Evolutionary conservation across 2,329 filamentous ascomycete species (phyloP).

Genomic region (Setomelanomma holmii): DNA sequence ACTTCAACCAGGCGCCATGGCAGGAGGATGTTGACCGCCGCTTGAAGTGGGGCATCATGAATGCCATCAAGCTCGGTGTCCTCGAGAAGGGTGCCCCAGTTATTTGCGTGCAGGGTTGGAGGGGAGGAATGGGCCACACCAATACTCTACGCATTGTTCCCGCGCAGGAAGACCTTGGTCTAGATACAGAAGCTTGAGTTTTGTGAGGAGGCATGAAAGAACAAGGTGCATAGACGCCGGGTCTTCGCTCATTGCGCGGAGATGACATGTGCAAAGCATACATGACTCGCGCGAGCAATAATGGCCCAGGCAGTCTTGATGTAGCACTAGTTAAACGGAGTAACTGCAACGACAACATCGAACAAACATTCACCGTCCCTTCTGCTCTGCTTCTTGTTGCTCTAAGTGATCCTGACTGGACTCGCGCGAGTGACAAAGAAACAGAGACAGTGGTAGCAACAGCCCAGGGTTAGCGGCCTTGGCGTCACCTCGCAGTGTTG

Average conservation of each 20-base stretch:
- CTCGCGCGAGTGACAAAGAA: slow-evolving; percentile 2
- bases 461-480: slow-evolving; percentile 13
- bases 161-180: slow-evolving; percentile 58
- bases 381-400: neutral
- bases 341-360: slow-evolving; percentile 10
- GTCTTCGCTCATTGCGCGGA: slow-evolving; percentile 22
- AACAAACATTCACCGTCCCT: neutral
- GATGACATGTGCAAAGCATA: slow-evolving; percentile 18
- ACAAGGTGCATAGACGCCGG: slow-evolving; percentile 6
- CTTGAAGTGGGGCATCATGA: slow-evolving; percentile 94
- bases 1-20: slow-evolving; percentile 93
- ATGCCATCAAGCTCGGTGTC: slow-evolving; percentile 83
- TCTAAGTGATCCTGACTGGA: neutral
- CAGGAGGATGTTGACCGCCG: slow-evolving; percentile 98
- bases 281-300: slow-evolving; percentile 36
- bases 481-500: slow-evolving; percentile 9
- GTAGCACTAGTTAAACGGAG: slow-evolving; percentile 32
- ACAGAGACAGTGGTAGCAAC: neutral
- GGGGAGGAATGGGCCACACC: slow-evolving; percentile 89
- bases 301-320: slow-evolving; percentile 30
- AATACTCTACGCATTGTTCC: slow-evolving; percentile 71
- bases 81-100: slow-evolving; percentile 76
- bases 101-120: slow-evolving; percentile 88
- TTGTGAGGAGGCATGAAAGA: slow-evolving; percentile 1
- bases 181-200: slow-evolving; percentile 55